Evolutionary conservation across 164 flowering plant species (phyloP), one percentile per base, ranked within the genome.

Genomic region (Tetracentron sinense): DNA sequence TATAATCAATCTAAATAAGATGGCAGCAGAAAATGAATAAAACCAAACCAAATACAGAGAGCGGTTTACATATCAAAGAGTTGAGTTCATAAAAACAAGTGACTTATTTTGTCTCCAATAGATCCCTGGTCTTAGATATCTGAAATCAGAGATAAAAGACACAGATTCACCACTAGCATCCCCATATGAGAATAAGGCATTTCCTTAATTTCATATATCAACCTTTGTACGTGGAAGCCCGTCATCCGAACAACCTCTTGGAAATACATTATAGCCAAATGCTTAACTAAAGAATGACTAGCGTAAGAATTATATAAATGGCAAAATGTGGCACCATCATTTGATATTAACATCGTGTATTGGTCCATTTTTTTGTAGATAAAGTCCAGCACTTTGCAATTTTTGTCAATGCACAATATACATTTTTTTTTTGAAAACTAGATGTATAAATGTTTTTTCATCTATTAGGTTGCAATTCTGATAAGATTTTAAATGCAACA

Each of bases 231-330:
- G 90, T 29, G 98, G 90, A 73, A 92, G 96, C 73, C 85, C 79
- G 73, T 92, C 96, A 81, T 92, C 98, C 7, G 96, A 83, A 72
- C 98, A 92, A 48, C 96, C 96, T 72, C 98, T 79, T 60, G 98
- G 98, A 69, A 92, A 92, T 53, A 96, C 98, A 87, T 92, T 90
- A 77, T 92, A 92, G 58, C 98, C 98, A n/a, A 68, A 92, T 92
- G 68, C 98, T 95, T 92, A 67, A 26, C 56, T 25, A 77, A 56
- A 52, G 14, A 49, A 70, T 25, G n/a, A n/a, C 28, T 53, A 47
- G 44, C 30, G 42, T 61, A 54, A 61, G 60, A 54, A 50, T 38
- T 21, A 52, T 21, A 54, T 51, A 17, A 25, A 48, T 60, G 16
- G 25, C 35, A 64, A 31, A 17, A 54, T n/a, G n/a, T n/a, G n/a